phyloP scores from a whole-genome alignment of 441 rosid genomes.

The Kokia cookei region DNA sequence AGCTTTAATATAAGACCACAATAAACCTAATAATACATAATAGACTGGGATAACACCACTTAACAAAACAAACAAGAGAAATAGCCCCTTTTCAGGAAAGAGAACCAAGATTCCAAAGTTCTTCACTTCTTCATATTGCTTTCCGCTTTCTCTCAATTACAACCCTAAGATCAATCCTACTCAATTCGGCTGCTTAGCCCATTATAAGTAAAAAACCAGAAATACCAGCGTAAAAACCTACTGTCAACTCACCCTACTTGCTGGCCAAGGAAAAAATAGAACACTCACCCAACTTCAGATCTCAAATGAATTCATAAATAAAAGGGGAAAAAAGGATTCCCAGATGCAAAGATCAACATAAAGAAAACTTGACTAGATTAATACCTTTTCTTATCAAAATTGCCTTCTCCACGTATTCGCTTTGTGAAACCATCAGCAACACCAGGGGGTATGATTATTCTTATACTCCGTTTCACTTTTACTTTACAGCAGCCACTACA shows the following conservation, averaged over 20 bases:
- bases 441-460: slow-evolving; percentile 77
- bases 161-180: neutral
- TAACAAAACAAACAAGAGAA: neutral
- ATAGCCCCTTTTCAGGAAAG: neutral
- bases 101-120: neutral
- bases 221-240: neutral
- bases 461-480: slow-evolving; percentile 47
- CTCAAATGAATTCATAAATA: neutral
- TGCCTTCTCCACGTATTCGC: slow-evolving; percentile 72
- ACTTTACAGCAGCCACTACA: slow-evolving; percentile 67
- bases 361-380: neutral
- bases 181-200: neutral
- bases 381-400: slow-evolving; percentile 62
- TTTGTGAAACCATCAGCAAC: slow-evolving; percentile 67
- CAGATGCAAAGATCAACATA: neutral
- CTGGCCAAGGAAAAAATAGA: neutral
- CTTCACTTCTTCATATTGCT: neutral
- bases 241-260: neutral
- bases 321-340: neutral
- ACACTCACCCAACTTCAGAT: neutral
- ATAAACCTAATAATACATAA: neutral
- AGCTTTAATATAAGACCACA: neutral
- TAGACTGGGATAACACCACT: too few species aligned
- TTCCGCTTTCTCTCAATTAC: neutral
- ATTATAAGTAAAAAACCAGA: neutral